Percentiles rank a stretch among this genome's conserved stretches.
These are phyloP conservation scores for Rutstroemia sp. DNA, from an alignment of 2,329 filamentous ascomycete species.

Conservation along the genomic window DNA sequence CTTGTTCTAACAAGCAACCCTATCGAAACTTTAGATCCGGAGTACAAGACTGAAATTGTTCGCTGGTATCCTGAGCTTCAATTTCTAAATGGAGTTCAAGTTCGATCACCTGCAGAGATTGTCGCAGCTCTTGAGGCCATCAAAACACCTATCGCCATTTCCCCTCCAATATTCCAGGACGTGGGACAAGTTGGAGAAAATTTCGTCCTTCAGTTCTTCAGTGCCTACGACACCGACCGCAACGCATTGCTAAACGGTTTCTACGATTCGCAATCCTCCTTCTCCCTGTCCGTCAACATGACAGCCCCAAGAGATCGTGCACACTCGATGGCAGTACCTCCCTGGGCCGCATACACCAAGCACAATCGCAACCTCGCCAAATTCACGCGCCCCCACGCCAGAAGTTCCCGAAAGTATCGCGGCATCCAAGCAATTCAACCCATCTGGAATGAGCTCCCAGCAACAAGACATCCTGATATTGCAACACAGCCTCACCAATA, in stretches of 20 bases:
- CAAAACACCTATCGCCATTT: conserved; percentile 54
- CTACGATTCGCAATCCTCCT: conserved; percentile 70
- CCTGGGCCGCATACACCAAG: conserved; percentile 71
- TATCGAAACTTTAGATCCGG: conserved; percentile 51
- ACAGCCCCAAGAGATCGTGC: conserved; percentile 42
- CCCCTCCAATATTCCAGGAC: conserved; percentile 64
- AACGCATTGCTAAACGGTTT: conserved; percentile 53
- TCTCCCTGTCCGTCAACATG: conserved; percentile 69
- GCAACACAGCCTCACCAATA: conserved; percentile 61
- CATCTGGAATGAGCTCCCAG: conserved; percentile 63
- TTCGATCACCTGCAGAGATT: conserved; percentile 66
- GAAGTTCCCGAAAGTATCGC: conserved; percentile 57
- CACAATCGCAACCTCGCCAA: conserved; percentile 71
- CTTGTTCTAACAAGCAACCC: conserved; percentile 74
- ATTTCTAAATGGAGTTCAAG: conserved; percentile 65
- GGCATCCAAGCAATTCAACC: conserved; percentile 59
- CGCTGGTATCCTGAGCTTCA: conserved; percentile 79
- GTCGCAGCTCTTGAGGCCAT: conserved; percentile 41
- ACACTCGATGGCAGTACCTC: conserved; percentile 37
- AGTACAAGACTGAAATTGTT: conserved; percentile 64
- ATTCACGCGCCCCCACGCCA: conserved; percentile 52
- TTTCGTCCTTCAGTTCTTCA: conserved; percentile 69
- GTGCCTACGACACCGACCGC: conserved; percentile 66
- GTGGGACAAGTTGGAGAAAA: conserved; percentile 65
- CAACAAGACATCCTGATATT: conserved; percentile 68